Percentiles rank a stretch among this genome's conserved stretches.
These are phyloP conservation scores for Myxozyma neotropica DNA, from an alignment of 805 yeast genomes.

Conservation along the genomic window DNA sequence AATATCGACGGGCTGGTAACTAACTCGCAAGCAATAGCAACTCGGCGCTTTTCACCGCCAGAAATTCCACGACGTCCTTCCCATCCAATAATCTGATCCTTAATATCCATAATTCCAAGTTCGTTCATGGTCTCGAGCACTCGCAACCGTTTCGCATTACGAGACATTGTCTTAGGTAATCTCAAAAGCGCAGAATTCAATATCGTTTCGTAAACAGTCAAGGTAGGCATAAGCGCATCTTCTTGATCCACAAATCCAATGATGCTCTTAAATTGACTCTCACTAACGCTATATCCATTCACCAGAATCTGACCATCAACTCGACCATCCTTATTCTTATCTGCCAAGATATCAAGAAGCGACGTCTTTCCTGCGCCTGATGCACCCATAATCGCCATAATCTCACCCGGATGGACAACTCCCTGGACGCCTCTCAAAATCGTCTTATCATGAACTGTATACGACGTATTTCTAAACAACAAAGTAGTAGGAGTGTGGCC, in stretches of 20 bases:
- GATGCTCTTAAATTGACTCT: constrained; percentile 59
- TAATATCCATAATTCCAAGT: constrained; percentile 77
- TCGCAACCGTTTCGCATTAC: constrained; percentile 68
- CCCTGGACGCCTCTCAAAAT: constrained; percentile 74
- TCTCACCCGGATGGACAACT: constrained; percentile 79
- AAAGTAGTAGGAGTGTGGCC: constrained; percentile 68
- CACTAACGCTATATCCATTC: constrained; percentile 58
- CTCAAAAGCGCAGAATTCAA: constrained; percentile 86
- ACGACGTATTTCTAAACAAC: constrained; percentile 72
- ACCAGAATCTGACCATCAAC: constrained; percentile 68
- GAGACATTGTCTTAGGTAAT: constrained; percentile 79
- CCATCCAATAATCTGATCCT: constrained; percentile 84
- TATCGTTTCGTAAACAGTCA: constrained; percentile 95
- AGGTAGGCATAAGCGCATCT: constrained; percentile 83
- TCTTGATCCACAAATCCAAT: constrained; percentile 97
- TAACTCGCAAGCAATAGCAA: constrained; percentile 89
- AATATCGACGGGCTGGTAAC: constrained; percentile 85
- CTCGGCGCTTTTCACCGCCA: constrained; percentile 91
- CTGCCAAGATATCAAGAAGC: constrained; percentile 84
- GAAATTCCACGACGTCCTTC: constrained; percentile 89
- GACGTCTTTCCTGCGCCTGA: constrained; percentile 99
- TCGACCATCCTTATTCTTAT: constrained; percentile 76
- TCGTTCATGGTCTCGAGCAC: constrained; percentile 86
- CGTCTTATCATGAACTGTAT: constrained; percentile 54
- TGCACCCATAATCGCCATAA: constrained; percentile 96